These are phyloP conservation scores for Talaromyces wortmannii DNA, from an alignment of 495 filamentous ascomycete genomes.

Conservation along the genomic window DNA sequence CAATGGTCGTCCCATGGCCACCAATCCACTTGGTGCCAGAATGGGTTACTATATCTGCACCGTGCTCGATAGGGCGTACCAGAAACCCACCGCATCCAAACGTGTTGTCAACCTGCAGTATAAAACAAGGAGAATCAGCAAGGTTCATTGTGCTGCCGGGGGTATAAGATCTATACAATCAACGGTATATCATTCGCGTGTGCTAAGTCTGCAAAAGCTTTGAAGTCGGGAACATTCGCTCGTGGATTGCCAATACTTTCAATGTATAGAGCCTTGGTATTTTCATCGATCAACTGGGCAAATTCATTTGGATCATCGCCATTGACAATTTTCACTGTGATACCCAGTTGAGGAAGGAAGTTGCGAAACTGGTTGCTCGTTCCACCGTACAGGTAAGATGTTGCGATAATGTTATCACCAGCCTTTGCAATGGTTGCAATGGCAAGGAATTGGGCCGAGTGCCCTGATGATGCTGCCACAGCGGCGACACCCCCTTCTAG, in stretches of 20 bases:
- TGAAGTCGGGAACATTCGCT: slow-evolving; percentile 89
- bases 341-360: slow-evolving; percentile 74
- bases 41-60: slow-evolving; percentile 90
- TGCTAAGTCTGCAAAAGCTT: slow-evolving; percentile 70
- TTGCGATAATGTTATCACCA: slow-evolving; percentile 94
- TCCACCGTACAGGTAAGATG: slow-evolving; percentile 89
- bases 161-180: slow-evolving; percentile 24
- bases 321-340: slow-evolving; percentile 81
- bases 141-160: too few species aligned
- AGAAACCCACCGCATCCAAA: slow-evolving; percentile 97
- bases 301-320: slow-evolving; percentile 79
- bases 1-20: slow-evolving; percentile 94
- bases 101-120: slow-evolving; percentile 72
- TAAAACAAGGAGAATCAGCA: too few species aligned
- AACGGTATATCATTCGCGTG: slow-evolving; percentile 78
- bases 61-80: slow-evolving; percentile 80
- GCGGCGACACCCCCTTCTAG: slow-evolving; percentile 92
- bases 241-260: slow-evolving; percentile 94
- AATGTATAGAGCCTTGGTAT: slow-evolving; percentile 89
- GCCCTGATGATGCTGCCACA: slow-evolving; percentile 84
- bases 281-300: slow-evolving; percentile 81
- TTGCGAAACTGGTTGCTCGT: slow-evolving; percentile 99
- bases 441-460: slow-evolving; percentile 91
- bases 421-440: slow-evolving; percentile 73
- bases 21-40: slow-evolving; percentile 98